Evolutionary conservation across 2,329 filamentous ascomycete genomes (phyloP), one percentile per base, ranked within the genome.

Genomic region (Kalmusia sp.): DNA sequence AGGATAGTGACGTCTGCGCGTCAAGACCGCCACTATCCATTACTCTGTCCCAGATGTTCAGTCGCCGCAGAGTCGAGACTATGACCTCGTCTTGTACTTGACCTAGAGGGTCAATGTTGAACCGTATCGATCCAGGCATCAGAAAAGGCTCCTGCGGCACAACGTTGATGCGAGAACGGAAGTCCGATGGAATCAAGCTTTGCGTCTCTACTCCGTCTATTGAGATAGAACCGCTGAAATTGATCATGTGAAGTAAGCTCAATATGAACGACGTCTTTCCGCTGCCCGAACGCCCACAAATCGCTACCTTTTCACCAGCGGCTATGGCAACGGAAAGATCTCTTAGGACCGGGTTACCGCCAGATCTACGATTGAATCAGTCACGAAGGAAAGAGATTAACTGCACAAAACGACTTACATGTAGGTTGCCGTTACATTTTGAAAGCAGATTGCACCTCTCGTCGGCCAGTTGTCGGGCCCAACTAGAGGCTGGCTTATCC

Each of bases 241-340:
- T 69, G 1, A 81, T 55, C 50, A 83, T 73, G 3, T 77, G 72
- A 19, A 82, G 64, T 8, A 82, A 57, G 0, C 75, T 64, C 4
- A 78, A 70, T 2, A 81, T 69, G 1, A 82, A 61, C 0, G 77
- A 79, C 0, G 49, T 46, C 27, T 54, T 57, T 21, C 50, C 54
- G 40, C 74, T 77, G 41, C 77, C 81, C 19, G 77, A 83, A 3
- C 81, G 72, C 1, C 82, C 82, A 49, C 78, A 82, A 2, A 84
- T 69, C 4, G 77, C 67, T 22, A 79, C 58, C 55, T 77, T 75
- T 55, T 80, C 68, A 9, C 80, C 80, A 1, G 78, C 55, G 3
- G 63, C 34, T 27, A 84, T 72, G 4, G 68, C 67, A 2, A 84
- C 54, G n/a, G 65, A 76, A 15, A 83, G 60, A 24, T 76, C 56